Evolutionary conservation across 108 stramenopile genomes (phyloP).

Genomic region (Stephanodiscus triporus): DNA sequence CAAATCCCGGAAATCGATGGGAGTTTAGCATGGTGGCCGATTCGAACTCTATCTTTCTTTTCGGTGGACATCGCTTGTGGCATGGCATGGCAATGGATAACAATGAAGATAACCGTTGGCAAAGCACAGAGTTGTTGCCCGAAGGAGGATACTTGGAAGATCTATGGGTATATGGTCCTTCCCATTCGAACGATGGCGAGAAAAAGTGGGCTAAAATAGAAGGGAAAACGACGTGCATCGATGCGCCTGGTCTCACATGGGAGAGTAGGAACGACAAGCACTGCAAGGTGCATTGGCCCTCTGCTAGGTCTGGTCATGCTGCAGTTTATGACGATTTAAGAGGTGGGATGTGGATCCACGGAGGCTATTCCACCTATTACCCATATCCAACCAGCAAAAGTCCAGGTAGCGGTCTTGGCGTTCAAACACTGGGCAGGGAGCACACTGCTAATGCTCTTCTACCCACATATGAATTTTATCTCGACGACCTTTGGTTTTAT

Average conservation of each 20-base stretch:
- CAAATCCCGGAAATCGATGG: slow-evolving; percentile 69
- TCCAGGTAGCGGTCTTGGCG: slow-evolving; percentile 50
- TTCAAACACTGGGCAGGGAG: slow-evolving; percentile 28
- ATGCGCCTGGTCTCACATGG: slow-evolving; percentile 64
- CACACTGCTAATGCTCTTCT: slow-evolving; percentile 48
- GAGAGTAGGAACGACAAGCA: slow-evolving; percentile 58
- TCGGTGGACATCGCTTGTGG: slow-evolving; percentile 90
- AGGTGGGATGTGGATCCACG: slow-evolving; percentile 72
- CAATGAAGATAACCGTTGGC: slow-evolving; percentile 66
- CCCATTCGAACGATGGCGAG: slow-evolving; percentile 1
- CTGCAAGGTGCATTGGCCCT: slow-evolving; percentile 71
- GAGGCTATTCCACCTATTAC: slow-evolving; percentile 79
- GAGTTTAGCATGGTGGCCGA: slow-evolving; percentile 51
- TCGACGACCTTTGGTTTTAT: slow-evolving; percentile 83
- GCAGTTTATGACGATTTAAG: slow-evolving; percentile 58
- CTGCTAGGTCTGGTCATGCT: slow-evolving; percentile 71
- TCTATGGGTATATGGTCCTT: slow-evolving; percentile 67
- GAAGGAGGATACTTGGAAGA: slow-evolving; percentile 82
- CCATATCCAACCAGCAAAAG: slow-evolving; percentile 78
- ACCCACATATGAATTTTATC: slow-evolving; percentile 71
- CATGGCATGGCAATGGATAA: slow-evolving; percentile 82
- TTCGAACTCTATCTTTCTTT: slow-evolving; percentile 50
- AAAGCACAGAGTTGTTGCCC: slow-evolving; percentile 51
- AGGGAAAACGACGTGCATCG: slow-evolving; percentile 50
- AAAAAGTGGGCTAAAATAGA: slow-evolving; percentile 54